Base-by-base conservation (phyloP, 345 rosid species). In the Eutrema heterophyllum region DNA sequence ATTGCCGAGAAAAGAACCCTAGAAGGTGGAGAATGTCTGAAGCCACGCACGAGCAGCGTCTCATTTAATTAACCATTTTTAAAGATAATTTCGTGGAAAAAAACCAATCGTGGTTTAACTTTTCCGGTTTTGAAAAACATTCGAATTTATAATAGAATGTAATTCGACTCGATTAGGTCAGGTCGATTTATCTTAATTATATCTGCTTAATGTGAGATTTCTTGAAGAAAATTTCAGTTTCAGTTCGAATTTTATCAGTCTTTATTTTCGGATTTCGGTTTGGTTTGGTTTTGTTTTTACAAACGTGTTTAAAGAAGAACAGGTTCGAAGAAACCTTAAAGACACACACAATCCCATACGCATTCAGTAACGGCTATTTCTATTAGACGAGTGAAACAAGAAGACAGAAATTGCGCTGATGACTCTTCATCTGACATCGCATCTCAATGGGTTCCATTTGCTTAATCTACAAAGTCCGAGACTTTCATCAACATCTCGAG, bases 311-410 rank as follows among this genome's bases (percentile, higher is more conserved):
- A 46, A 13, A 46, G 48, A 24, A 55, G 67, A 46, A 49, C 1
- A 52, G 32, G 68, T 50, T 15, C 13, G 36, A 57, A 14, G 71
- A 54, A 63, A 72, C 63, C 38, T 24, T 49, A 6, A 5, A 45
- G 8, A 59, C 66, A n/a, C 27, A 58, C 48, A 38, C 38, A 75
- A n/a, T 41, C 68, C 68, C 68, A 60, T 51, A 68, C 79, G 73
- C 73, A 40, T 67, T 38, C 7, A 40, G 32, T 51, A 68, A 75
- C 64, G 74, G 64, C 69, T 75, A 75, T 68, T 69, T 75, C 74
- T 51, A 58, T 18, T 49, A 35, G 64, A 61, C 6, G 49, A 60
- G 51, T 38, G 60, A 38, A 70, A 70, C 70, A 48, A 63, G 45
- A 54, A 45, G 21, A 76, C 60, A 21, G 0, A n/a, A 53, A 62